A percentile compares a stretch with the other conserved stretches of the same genome.
phyloP scores from a whole-genome alignment of 192 early-diverging fungal genomes.

The Podila epigama region DNA sequence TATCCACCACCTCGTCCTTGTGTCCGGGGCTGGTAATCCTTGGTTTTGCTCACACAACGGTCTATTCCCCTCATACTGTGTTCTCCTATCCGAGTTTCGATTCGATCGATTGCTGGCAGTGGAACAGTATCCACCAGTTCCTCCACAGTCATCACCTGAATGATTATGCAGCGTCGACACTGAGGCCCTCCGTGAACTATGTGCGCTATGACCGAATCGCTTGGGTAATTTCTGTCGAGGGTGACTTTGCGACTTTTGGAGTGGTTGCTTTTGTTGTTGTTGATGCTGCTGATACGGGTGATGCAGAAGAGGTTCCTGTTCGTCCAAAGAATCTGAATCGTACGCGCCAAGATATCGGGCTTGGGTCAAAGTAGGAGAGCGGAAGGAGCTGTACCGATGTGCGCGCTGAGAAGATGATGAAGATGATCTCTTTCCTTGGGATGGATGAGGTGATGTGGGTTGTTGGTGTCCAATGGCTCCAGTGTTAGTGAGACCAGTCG shows the following conservation, averaged over 20 bases:
- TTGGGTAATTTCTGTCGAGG: too few relatives aligned
- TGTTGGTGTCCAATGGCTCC: slow-evolving; percentile 26
- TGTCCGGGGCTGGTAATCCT: too few relatives aligned
- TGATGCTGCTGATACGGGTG: neutral
- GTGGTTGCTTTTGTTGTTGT: neutral
- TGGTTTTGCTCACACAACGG: too few relatives aligned
- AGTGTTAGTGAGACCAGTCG: slow-evolving; percentile 33
- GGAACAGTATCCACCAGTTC: neutral
- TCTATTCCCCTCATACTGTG: too few relatives aligned
- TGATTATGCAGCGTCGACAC: neutral
- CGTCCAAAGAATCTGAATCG: neutral
- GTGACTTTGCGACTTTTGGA: too few relatives aligned
- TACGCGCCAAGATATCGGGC: neutral
- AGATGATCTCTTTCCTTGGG: neutral
- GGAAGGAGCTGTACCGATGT: slow-evolving; percentile 20
- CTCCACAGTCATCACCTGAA: neutral
- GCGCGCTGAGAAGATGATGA: neutral
- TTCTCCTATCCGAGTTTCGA: neutral
- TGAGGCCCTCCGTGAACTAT: neutral
- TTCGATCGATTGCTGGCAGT: neutral
- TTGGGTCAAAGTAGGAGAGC: neutral
- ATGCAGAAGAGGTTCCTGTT: slow-evolving; percentile 11
- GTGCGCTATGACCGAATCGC: neutral
- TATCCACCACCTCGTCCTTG: too few relatives aligned
- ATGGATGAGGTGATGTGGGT: neutral